A percentile compares a stretch with the other conserved stretches of the same genome.
Conservation (phyloP, 163 green algal genomes). For the Scenedesmus sp. region DNA sequence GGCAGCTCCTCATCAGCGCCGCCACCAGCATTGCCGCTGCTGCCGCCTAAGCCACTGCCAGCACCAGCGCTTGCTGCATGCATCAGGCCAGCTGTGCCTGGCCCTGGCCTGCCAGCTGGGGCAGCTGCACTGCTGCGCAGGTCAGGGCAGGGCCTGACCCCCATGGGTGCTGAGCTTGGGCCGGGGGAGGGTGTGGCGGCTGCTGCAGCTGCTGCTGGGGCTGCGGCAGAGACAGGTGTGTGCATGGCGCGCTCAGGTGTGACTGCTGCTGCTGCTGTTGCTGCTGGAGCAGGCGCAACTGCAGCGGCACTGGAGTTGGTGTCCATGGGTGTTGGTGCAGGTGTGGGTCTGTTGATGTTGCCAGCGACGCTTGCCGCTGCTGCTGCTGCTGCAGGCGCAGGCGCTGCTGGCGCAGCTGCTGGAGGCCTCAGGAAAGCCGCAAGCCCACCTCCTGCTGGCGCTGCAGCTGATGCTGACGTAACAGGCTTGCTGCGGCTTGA, state of each 20-base stretch:
- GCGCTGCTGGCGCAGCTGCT: neutral
- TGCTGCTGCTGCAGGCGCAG: neutral
- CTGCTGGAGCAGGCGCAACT: neutral
- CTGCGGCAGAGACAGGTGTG: neutral
- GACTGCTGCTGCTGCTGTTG: neutral
- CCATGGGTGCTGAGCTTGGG: neutral
- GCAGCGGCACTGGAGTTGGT: neutral
- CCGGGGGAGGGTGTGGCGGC: neutral
- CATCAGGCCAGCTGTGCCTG: neutral
- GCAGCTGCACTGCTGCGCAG: neutral
- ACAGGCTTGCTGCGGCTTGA: neutral
- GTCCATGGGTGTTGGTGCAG: neutral
- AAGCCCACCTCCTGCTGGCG: neutral
- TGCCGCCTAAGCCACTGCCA: neutral
- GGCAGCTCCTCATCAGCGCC: conserved; percentile 5
- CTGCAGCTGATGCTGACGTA: neutral
- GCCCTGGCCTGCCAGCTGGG: neutral
- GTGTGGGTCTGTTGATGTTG: neutral
- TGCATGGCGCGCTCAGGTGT: neutral
- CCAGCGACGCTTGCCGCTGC: neutral
- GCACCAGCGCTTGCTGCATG: neutral
- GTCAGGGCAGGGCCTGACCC: neutral
- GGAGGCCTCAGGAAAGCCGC: neutral
- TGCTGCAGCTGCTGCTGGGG: conserved; percentile 15
- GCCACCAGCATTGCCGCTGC: neutral